A percentile compares a stretch with the other conserved stretches of the same genome.
Evolutionary conservation across 2,329 filamentous ascomycete genomes (phyloP).

Genomic region (Ceratocystis huliohia): DNA sequence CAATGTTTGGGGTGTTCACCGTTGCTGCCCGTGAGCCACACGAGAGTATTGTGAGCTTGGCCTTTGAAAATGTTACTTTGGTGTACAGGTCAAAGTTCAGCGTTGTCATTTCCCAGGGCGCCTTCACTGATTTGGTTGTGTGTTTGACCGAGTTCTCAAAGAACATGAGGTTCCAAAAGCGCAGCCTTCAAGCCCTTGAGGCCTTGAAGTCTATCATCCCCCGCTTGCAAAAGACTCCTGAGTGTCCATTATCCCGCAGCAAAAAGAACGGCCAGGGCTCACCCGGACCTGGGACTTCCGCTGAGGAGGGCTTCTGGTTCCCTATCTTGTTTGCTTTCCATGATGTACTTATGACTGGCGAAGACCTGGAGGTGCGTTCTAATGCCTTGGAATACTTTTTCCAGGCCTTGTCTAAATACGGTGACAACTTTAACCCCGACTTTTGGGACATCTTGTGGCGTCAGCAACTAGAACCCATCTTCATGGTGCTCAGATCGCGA

Average conservation of each 20-base stretch:
- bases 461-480: slow-evolving; percentile 93
- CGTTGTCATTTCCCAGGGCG: slow-evolving; percentile 88
- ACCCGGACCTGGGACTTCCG: slow-evolving; percentile 61
- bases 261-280: slow-evolving; percentile 27
- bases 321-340: slow-evolving; percentile 97
- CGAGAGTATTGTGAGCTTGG: slow-evolving; percentile 84
- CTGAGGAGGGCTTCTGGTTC: slow-evolving; percentile 98
- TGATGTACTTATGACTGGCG: slow-evolving; percentile 96
- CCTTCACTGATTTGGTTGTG: slow-evolving; percentile 90
- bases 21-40: slow-evolving; percentile 87
- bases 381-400: slow-evolving; percentile 93
- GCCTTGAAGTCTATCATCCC: slow-evolving; percentile 85
- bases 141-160: slow-evolving; percentile 98
- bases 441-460: slow-evolving; percentile 99
- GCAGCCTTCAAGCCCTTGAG: slow-evolving; percentile 91
- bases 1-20: slow-evolving; percentile 98
- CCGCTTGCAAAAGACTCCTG: slow-evolving; percentile 88
- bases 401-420: slow-evolving; percentile 78
- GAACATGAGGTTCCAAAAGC: slow-evolving; percentile 97
- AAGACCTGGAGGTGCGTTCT: slow-evolving; percentile 89
- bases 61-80: slow-evolving; percentile 90
- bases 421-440: slow-evolving; percentile 77
- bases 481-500: slow-evolving; percentile 91
- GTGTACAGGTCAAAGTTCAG: slow-evolving; percentile 94
- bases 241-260: slow-evolving; percentile 74